Percentiles rank a stretch among this genome's conserved stretches.
Conservation (phyloP, 1,284 basidiomycete genomes). For the Volvariella surrecta region DNA sequence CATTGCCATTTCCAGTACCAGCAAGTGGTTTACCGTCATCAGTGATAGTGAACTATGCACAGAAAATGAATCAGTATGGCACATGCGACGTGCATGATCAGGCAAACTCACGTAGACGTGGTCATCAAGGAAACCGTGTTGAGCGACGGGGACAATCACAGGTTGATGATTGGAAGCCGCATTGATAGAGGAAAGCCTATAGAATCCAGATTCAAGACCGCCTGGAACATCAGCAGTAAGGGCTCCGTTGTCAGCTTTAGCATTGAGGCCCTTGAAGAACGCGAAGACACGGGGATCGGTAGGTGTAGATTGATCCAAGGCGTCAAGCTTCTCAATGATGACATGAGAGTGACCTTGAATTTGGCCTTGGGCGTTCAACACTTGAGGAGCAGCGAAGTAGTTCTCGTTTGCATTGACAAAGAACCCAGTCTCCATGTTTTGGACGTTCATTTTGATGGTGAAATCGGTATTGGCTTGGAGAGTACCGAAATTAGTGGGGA, state of each 20-base stretch:
- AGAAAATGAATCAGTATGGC: conserved; percentile 6
- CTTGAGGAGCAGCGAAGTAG: conserved; percentile 51
- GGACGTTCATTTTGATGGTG: conserved; percentile 37
- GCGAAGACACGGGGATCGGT: conserved; percentile 51
- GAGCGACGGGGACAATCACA: conserved; percentile 35
- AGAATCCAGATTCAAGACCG: conserved; percentile 52
- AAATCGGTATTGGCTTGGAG: conserved; percentile 23
- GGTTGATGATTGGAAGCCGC: conserved; percentile 55
- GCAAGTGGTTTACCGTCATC: conserved; percentile 18
- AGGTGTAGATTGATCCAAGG: conserved; percentile 42
- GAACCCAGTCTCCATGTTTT: conserved; percentile 36
- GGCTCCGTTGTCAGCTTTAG: conserved; percentile 35
- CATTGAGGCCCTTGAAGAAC: conserved; percentile 63
- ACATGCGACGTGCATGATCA: conserved; percentile 2
- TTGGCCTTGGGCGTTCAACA: conserved; percentile 45
- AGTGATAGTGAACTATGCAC: conserved; percentile 39
- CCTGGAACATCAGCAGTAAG: conserved; percentile 45
- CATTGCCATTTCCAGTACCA: conserved; percentile 8
- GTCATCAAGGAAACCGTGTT: conserved; percentile 58
- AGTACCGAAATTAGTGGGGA: conserved; percentile 7
- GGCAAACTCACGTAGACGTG: conserved; percentile 43
- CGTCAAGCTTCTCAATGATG: conserved; percentile 48
- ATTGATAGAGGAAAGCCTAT: conserved; percentile 46
- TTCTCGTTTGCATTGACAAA: conserved; percentile 46
- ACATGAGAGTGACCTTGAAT: conserved; percentile 59